phyloP scores from a whole-genome alignment of 1,284 basidiomycete species.

The Ganoderma sinense region DNA sequence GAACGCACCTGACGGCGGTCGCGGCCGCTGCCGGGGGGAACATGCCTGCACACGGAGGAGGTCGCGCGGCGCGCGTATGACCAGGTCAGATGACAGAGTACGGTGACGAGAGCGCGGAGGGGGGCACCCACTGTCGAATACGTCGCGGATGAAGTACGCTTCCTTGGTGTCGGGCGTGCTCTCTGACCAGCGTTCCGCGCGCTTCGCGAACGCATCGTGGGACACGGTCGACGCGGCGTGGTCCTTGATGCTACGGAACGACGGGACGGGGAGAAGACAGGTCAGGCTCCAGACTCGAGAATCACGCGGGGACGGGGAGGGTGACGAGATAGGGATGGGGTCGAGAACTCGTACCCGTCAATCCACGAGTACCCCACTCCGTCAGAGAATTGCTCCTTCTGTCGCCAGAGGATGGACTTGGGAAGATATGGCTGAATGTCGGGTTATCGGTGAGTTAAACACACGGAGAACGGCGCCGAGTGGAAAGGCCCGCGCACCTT shows the following conservation, averaged over 20 bases:
- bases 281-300: neutral
- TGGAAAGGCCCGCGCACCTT: constrained; percentile 56
- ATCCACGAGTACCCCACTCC: constrained; percentile 99
- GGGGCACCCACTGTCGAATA: constrained; percentile 79
- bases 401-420: constrained; percentile 95
- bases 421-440: constrained; percentile 87
- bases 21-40: constrained; percentile 90
- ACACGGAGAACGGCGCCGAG: neutral
- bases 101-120: constrained; percentile 14
- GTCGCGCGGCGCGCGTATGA: neutral
- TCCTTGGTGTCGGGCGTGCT: constrained; percentile 97
- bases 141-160: constrained; percentile 93
- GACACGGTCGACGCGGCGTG: constrained; percentile 81
- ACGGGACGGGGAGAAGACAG: neutral
- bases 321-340: neutral
- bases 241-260: constrained; percentile 80
- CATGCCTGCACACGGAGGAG: constrained; percentile 52
- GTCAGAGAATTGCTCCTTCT: constrained; percentile 99
- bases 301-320: constrained; percentile 8
- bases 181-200: constrained; percentile 80
- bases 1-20: constrained; percentile 87
- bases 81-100: constrained; percentile 19
- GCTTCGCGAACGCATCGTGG: constrained; percentile 84
- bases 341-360: constrained; percentile 72
- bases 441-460: constrained; percentile 6